Evolutionary conservation across 805 yeast species (phyloP).

Genomic region (Hanseniaspora lachancei): DNA sequence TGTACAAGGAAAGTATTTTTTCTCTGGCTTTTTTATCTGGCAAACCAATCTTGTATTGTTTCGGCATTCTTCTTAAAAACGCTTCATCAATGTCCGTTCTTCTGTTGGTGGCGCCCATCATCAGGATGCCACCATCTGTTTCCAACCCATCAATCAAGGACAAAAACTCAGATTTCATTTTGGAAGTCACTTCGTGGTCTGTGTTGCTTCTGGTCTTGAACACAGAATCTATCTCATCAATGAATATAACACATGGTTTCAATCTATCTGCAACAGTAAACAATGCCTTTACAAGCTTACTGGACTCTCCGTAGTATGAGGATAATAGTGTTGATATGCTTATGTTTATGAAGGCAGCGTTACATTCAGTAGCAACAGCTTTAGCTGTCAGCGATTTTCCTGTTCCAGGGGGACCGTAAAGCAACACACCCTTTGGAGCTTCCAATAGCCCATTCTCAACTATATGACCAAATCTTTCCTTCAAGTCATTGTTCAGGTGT

Average conservation of each 20-base stretch:
- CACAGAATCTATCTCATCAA: slow-evolving; percentile 93
- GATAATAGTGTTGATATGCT: slow-evolving; percentile 92
- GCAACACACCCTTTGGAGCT: slow-evolving; percentile 87
- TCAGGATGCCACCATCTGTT: slow-evolving; percentile 65
- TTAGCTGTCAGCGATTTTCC: slow-evolving; percentile 96
- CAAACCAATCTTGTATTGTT: slow-evolving; percentile 62
- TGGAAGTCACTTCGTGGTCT: slow-evolving; percentile 93
- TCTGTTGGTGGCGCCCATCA: slow-evolving; percentile 90
- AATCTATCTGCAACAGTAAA: slow-evolving; percentile 79
- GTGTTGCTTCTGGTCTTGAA: slow-evolving; percentile 67
- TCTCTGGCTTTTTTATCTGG: slow-evolving; percentile 59
- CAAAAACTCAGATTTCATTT: slow-evolving; percentile 93
- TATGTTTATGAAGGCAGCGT: slow-evolving; percentile 80
- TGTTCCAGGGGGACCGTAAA: slow-evolving; percentile 95
- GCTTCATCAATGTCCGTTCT: slow-evolving; percentile 87
- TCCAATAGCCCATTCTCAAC: slow-evolving; percentile 60
- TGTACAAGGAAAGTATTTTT: slow-evolving; percentile 55
- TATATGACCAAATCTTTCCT: slow-evolving; percentile 48
- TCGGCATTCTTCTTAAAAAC: slow-evolving; percentile 84
- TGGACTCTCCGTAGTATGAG: slow-evolving; percentile 95
- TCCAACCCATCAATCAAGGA: slow-evolving; percentile 90
- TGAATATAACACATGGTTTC: slow-evolving; percentile 88
- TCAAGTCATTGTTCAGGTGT: slow-evolving; percentile 7
- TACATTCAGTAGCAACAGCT: slow-evolving; percentile 83
- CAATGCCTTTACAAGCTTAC: slow-evolving; percentile 84